Evolutionary conservation across 1,284 basidiomycete genomes (phyloP).

Genomic region (Malassezia japonica): DNA sequence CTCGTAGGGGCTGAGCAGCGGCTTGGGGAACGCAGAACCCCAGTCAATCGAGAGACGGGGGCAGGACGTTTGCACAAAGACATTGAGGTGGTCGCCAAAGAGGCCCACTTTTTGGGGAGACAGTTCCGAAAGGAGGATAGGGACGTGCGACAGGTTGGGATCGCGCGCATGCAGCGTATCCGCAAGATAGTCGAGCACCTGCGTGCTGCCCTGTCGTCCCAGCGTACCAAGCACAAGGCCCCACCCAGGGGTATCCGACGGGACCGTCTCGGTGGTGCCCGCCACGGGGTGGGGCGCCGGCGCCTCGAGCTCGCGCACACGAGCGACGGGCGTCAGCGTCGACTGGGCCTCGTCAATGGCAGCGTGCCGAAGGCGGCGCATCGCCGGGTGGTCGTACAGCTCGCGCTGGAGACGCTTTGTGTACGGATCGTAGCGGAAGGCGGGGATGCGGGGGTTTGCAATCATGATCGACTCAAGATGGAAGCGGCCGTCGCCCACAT

Average conservation of each 20-base stretch:
- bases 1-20: conserved; percentile 88
- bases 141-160: conserved; percentile 59
- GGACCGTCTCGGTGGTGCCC: conserved; percentile 28
- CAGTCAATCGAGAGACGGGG: conserved; percentile 94
- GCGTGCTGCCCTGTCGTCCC: conserved; percentile 84
- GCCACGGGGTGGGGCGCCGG: neutral
- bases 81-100: conserved; percentile 64
- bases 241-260: conserved; percentile 54
- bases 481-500: conserved; percentile 94
- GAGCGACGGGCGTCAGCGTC: conserved; percentile 18
- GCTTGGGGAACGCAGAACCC: conserved; percentile 70
- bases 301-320: conserved; percentile 6
- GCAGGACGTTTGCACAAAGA: conserved; percentile 91
- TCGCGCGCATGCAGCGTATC: conserved; percentile 20
- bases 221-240: conserved; percentile 91
- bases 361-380: conserved; percentile 62
- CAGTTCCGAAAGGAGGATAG: conserved; percentile 86
- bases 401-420: conserved; percentile 93
- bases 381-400: conserved; percentile 78
- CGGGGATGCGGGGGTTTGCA: conserved; percentile 86
- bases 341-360: conserved; percentile 56
- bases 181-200: conserved; percentile 60
- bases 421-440: conserved; percentile 97
- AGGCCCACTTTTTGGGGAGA: conserved; percentile 84
- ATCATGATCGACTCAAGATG: conserved; percentile 99